Evolutionary conservation across 257 asterid genomes (phyloP).

Genomic region (Solanum paucissectum): DNA sequence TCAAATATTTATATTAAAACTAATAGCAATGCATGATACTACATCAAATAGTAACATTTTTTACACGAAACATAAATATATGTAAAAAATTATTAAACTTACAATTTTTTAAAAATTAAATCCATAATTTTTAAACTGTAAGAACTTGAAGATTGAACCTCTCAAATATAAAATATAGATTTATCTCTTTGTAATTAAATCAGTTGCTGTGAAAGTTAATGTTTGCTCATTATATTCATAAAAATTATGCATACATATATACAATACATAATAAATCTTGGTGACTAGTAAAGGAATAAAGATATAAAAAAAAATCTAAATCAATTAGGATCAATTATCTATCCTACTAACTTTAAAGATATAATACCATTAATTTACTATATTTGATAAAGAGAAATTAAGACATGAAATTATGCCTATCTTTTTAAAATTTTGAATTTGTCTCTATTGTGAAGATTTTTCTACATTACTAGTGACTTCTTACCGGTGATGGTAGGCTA

Average conservation of each 20-base stretch:
- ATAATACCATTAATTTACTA: background rate
- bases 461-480: background rate
- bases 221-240: too few relatives aligned
- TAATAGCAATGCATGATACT: background rate
- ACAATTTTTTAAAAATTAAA: background rate
- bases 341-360: background rate
- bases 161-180: background rate
- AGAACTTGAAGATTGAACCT: background rate
- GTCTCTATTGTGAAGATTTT: background rate
- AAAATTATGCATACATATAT: background rate
- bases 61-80: background rate
- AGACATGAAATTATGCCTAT: background rate
- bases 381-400: too few relatives aligned
- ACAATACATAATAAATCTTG: background rate
- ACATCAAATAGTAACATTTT: background rate
- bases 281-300: too few relatives aligned
- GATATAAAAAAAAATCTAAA: too few relatives aligned
- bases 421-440: background rate
- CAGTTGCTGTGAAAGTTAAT: background rate
- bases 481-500: background rate
- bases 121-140: background rate
- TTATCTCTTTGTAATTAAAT: background rate
- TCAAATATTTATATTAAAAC: background rate
- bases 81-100: background rate
- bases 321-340: too few relatives aligned